Percentiles rank a stretch among this genome's conserved stretches.
Evolutionary conservation across 495 filamentous ascomycete species (phyloP).

Genomic region (Astrocystis sublimbata): DNA sequence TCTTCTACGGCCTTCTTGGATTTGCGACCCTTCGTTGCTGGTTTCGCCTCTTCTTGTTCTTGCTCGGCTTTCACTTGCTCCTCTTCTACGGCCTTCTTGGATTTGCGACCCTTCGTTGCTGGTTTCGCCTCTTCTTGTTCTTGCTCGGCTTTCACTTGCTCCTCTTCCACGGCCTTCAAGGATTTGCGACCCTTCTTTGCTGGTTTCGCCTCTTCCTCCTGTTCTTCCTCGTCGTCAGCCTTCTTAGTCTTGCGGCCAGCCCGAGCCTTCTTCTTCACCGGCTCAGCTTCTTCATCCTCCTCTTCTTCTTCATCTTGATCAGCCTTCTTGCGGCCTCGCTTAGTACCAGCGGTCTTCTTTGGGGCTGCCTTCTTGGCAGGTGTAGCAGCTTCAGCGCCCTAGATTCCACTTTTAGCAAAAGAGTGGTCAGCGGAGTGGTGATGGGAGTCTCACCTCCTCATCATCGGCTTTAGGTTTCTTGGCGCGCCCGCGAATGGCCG

Average conservation of each 20-base stretch:
- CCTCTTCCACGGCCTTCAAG: too few species aligned
- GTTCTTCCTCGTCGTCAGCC: slow-evolving; percentile 26
- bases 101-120: too few species aligned
- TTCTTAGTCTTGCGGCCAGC: slow-evolving; percentile 21
- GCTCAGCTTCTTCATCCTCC: slow-evolving; percentile 28
- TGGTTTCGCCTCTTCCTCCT: slow-evolving; percentile 21
- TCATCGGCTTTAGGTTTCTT: slow-evolving; percentile 46
- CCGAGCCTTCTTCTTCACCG: slow-evolving; percentile 23
- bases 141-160: too few species aligned
- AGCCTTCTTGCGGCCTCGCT: slow-evolving; percentile 42
- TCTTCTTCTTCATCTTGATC: slow-evolving; percentile 33
- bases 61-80: slow-evolving; percentile 31
- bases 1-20: slow-evolving; percentile 17
- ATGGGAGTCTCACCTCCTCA: slow-evolving; percentile 29
- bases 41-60: slow-evolving; percentile 28
- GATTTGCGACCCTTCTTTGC: slow-evolving; percentile 19
- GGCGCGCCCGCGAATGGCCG: slow-evolving; percentile 55
- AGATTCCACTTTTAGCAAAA: not conserved
- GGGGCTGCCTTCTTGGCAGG: slow-evolving; percentile 29
- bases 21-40: slow-evolving; percentile 36
- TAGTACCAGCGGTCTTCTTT: slow-evolving; percentile 37
- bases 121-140: too few species aligned
- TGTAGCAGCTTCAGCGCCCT: slow-evolving; percentile 29
- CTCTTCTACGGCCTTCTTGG: slow-evolving; percentile 42
- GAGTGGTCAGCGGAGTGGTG: not conserved